A percentile compares a stretch with the other conserved stretches of the same genome.
These are phyloP conservation scores for Pseudopithomyces chartarum DNA, from an alignment of 2,329 filamentous ascomycete species.

Conservation along the genomic window DNA sequence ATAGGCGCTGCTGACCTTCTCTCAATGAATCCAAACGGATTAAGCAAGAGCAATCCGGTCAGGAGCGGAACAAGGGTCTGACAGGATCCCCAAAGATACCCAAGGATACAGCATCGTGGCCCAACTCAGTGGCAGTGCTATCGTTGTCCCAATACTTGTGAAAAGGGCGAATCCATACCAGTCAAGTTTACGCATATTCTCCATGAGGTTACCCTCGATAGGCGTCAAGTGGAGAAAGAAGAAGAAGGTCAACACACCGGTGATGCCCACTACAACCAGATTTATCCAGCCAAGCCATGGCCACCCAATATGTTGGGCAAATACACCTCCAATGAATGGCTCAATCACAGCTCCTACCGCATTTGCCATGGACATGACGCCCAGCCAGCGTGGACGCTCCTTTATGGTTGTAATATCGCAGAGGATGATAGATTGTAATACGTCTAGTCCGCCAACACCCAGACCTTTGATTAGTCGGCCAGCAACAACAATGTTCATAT, in stretches of 20 bases:
- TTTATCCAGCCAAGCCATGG: slow-evolving; percentile 51
- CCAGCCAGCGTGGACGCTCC: slow-evolving; percentile 52
- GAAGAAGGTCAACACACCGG: slow-evolving; percentile 48
- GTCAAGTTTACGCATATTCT: slow-evolving; percentile 52
- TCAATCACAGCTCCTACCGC: slow-evolving; percentile 56
- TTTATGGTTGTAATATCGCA: slow-evolving; percentile 60
- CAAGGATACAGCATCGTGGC: slow-evolving; percentile 55
- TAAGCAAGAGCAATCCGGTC: slow-evolving; percentile 57
- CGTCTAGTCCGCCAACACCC: slow-evolving; percentile 56
- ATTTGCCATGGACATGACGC: slow-evolving; percentile 55
- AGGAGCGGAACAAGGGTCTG: slow-evolving; percentile 64
- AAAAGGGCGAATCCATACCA: slow-evolving; percentile 56
- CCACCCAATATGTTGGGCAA: slow-evolving; percentile 50
- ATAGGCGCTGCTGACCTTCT: slow-evolving; percentile 58
- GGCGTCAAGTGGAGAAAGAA: slow-evolving; percentile 54
- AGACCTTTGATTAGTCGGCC: slow-evolving; percentile 57
- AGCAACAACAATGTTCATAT: slow-evolving; percentile 57
- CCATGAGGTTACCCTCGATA: slow-evolving; percentile 46
- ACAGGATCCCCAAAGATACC: slow-evolving; percentile 61
- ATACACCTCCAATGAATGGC: slow-evolving; percentile 55
- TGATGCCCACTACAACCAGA: slow-evolving; percentile 50
- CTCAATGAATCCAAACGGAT: slow-evolving; percentile 58
- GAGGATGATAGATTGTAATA: slow-evolving; percentile 56
- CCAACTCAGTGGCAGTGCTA: slow-evolving; percentile 56
- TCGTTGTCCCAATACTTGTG: slow-evolving; percentile 47